These are phyloP conservation scores for Penicillium sp. DNA, from an alignment of 2,329 filamentous ascomycete species.

Conservation along the genomic window DNA sequence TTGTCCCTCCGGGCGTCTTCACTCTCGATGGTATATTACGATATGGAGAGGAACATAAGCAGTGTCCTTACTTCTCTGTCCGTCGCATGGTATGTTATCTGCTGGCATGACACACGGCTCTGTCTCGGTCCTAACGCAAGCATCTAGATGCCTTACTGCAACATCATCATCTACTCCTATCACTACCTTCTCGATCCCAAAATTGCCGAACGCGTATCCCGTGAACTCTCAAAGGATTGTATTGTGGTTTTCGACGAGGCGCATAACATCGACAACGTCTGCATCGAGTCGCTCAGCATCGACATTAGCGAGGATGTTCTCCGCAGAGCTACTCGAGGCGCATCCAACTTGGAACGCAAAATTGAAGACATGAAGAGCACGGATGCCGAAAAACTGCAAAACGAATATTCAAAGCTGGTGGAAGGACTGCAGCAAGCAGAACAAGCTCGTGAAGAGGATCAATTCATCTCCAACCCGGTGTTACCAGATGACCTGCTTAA, in stretches of 20 bases:
- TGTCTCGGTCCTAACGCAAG: constrained; percentile 19
- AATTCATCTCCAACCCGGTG: constrained; percentile 95
- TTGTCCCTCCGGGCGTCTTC: constrained; percentile 93
- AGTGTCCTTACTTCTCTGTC: constrained; percentile 96
- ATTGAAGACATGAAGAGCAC: constrained; percentile 95
- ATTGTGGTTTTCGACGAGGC: constrained; percentile 99
- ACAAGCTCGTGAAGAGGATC: constrained; percentile 85
- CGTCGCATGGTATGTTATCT: constrained; percentile 71
- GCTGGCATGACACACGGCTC: not conserved
- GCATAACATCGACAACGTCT: constrained; percentile 99
- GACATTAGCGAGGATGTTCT: constrained; percentile 95
- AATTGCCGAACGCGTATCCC: constrained; percentile 92
- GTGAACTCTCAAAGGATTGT: constrained; percentile 94
- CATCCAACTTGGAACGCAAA: constrained; percentile 83
- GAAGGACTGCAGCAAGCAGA: constrained; percentile 86
- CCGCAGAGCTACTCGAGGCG: constrained; percentile 84
- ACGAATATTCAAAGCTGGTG: constrained; percentile 92
- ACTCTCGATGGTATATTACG: constrained; percentile 84
- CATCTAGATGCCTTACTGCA: constrained; percentile 89
- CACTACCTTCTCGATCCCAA: constrained; percentile 97
- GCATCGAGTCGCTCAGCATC: constrained; percentile 94
- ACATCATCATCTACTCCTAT: constrained; percentile 99
- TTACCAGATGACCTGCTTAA: constrained; percentile 90
- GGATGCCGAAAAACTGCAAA: constrained; percentile 89
- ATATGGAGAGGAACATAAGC: constrained; percentile 93